These are phyloP conservation scores for Cyclocybe cylindracea DNA, from an alignment of 768 basidiomycete genomes.

Conservation along the genomic window DNA sequence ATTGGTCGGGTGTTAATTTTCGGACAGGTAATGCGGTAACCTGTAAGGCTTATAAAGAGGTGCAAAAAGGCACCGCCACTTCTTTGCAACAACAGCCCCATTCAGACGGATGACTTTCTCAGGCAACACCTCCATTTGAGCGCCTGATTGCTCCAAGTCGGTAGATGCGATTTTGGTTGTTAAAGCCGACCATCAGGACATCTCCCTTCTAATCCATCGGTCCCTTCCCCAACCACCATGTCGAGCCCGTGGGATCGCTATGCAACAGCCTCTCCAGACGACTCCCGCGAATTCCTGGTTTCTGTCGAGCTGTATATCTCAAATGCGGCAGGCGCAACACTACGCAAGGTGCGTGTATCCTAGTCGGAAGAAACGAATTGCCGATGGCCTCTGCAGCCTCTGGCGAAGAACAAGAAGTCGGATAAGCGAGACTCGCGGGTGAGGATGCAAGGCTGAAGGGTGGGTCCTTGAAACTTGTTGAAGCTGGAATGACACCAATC, in stretches of 20 bases:
- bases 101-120: conserved; percentile 7
- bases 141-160: conserved; percentile 19
- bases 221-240: conserved; percentile 23
- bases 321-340: conserved; percentile 43
- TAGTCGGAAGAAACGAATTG: not conserved
- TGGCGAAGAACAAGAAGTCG: conserved; percentile 48
- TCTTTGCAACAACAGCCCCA: not conserved
- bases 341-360: conserved; percentile 55
- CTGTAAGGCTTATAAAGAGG: not conserved
- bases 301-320: conserved; percentile 66
- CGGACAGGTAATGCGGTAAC: no score
- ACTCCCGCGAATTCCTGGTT: conserved; percentile 54
- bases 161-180: conserved; percentile 16
- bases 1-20: no score
- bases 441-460: conserved; percentile 67
- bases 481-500: conserved; percentile 1
- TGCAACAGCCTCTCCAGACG: conserved; percentile 18
- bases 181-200: conserved; percentile 7
- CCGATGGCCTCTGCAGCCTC: conserved; percentile 34
- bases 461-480: conserved; percentile 21
- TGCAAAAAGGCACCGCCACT: no score
- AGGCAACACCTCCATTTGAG: conserved; percentile 10
- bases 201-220: conserved; percentile 8
- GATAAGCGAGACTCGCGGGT: conserved; percentile 52
- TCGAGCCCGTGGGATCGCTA: conserved; percentile 32